phyloP scores from a whole-genome alignment of 1,284 basidiomycete genomes.

The Salmacisia buchloeana region DNA sequence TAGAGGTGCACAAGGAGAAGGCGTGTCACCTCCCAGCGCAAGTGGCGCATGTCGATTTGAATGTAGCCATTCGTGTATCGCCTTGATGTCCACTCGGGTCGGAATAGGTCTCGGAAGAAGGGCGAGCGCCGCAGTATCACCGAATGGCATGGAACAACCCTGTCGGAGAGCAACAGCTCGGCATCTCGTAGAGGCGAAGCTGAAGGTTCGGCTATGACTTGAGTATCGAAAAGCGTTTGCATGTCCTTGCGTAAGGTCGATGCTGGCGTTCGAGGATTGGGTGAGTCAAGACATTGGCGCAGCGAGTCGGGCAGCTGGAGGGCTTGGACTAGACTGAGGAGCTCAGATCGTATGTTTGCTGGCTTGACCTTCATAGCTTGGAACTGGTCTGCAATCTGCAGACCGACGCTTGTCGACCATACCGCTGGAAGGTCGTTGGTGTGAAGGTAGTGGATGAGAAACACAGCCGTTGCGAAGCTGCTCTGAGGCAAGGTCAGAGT shows the following conservation, averaged over 20 bases:
- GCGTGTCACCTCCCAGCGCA: slow-evolving; percentile 69
- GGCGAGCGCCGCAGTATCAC: slow-evolving; percentile 71
- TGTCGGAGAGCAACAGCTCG: slow-evolving; percentile 68
- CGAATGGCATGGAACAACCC: slow-evolving; percentile 67
- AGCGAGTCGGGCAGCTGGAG: slow-evolving; percentile 54
- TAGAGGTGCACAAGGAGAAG: slow-evolving; percentile 76
- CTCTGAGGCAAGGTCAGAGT: slow-evolving; percentile 52
- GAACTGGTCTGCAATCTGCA: slow-evolving; percentile 55
- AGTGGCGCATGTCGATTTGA: slow-evolving; percentile 66
- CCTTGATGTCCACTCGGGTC: slow-evolving; percentile 69
- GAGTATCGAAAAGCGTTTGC: slow-evolving; percentile 53
- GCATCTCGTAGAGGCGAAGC: slow-evolving; percentile 60
- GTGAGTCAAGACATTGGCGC: slow-evolving; percentile 50
- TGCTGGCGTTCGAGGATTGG: slow-evolving; percentile 50
- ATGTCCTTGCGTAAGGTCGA: slow-evolving; percentile 59
- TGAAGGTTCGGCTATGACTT: slow-evolving; percentile 19
- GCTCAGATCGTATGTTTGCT: slow-evolving; percentile 56
- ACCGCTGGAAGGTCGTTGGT: slow-evolving; percentile 74
- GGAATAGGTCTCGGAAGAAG: slow-evolving; percentile 82
- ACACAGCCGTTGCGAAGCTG: slow-evolving; percentile 64
- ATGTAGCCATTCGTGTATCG: slow-evolving; percentile 62
- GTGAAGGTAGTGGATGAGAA: slow-evolving; percentile 81
- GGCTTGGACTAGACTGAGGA: slow-evolving; percentile 58
- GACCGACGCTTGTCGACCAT: slow-evolving; percentile 73
- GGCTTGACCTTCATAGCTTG: slow-evolving; percentile 63